phyloP scores from a whole-genome alignment of 805 yeast genomes.

The Saturnispora quitensis region DNA sequence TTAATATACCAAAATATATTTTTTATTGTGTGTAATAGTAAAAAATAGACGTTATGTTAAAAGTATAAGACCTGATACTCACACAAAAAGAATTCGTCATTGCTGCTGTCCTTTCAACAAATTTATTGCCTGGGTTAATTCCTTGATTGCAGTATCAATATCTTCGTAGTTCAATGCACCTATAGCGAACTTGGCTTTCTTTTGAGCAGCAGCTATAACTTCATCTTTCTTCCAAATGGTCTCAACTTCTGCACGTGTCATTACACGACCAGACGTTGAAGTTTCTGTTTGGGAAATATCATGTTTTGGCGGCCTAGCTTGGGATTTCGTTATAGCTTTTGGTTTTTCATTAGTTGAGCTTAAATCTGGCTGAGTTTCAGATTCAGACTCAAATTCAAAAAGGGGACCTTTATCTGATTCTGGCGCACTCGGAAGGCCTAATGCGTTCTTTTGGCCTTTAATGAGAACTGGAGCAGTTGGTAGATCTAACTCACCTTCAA shows the following conservation, averaged over 20 bases:
- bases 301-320: background rate
- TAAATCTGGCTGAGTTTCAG: background rate
- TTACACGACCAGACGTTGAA: conserved; percentile 6
- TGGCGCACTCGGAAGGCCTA: conserved; percentile 24
- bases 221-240: conserved; percentile 47
- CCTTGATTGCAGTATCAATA: conserved; percentile 54
- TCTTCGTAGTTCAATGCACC: conserved; percentile 78
- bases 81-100: background rate
- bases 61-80: background rate
- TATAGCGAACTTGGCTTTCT: conserved; percentile 64
- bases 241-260: conserved; percentile 33
- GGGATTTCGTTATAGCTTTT: conserved; percentile 3
- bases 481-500: conserved; percentile 20
- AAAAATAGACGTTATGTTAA: background rate
- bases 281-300: background rate
- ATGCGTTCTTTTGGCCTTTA: conserved; percentile 23
- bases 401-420: background rate
- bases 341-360: background rate
- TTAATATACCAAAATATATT: background rate
- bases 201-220: conserved; percentile 51
- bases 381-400: background rate
- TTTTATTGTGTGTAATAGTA: background rate
- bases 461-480: conserved; percentile 25
- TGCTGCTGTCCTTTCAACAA: conserved; percentile 26
- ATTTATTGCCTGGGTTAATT: conserved; percentile 45